Evolutionary conservation across 441 rosid species (phyloP).

Genomic region (Biscutella laevigata): DNA sequence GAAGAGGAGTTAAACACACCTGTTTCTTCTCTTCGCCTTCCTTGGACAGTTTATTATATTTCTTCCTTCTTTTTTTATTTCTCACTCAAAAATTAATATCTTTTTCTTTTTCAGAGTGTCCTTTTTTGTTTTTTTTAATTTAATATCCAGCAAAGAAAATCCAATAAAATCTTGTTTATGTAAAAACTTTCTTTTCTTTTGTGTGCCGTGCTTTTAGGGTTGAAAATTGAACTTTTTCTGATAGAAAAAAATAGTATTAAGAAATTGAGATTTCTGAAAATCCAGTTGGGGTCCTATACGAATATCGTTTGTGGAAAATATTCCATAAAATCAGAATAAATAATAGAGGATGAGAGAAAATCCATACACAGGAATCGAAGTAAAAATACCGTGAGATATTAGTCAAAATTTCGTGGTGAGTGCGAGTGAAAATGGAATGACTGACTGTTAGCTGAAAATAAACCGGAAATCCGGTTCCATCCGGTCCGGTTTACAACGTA

Average conservation of each 20-base stretch:
- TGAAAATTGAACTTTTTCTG: constrained; percentile 15
- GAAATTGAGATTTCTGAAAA: constrained; percentile 15
- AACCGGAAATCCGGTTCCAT: too few species aligned
- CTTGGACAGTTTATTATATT: constrained; percentile 12
- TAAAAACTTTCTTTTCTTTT: constrained; percentile 9
- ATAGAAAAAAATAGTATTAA: constrained; percentile 6
- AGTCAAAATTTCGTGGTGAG: constrained; percentile 1
- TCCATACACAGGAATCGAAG: constrained; percentile 13
- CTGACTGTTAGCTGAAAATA: too few species aligned
- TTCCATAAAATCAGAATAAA: constrained; percentile 19
- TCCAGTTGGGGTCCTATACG: constrained; percentile 18
- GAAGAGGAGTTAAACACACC: constrained; percentile 17
- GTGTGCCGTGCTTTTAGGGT: constrained; percentile 23
- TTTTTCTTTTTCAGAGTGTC: neutral
- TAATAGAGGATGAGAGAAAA: constrained; percentile 12
- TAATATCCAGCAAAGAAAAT: constrained; percentile 24
- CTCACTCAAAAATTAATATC: constrained; percentile 32
- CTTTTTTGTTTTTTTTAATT: constrained; percentile 18
- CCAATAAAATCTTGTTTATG: constrained; percentile 23
- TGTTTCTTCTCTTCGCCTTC: constrained; percentile 9
- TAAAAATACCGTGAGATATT: neutral
- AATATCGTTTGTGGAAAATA: constrained; percentile 16
- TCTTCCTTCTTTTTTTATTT: constrained; percentile 9
- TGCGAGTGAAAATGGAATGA: too few species aligned
- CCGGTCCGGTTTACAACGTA: too few species aligned